Evolutionary conservation across 1,284 basidiomycete genomes (phyloP).

Genomic region (Papiliotrema fonsecae): DNA sequence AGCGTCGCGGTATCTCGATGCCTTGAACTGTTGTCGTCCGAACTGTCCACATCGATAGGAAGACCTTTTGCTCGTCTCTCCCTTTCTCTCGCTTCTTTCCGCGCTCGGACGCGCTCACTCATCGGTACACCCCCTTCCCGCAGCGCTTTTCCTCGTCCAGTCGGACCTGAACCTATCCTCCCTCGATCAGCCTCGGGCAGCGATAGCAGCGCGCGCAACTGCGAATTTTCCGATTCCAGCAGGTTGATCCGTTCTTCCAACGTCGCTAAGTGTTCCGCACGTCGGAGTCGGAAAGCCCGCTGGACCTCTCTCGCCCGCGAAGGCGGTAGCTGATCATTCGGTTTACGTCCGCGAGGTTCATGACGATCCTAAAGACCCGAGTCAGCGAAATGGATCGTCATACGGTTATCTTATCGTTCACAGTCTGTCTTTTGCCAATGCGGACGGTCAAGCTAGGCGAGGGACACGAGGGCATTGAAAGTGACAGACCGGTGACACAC

Average conservation of each 20-base stretch:
- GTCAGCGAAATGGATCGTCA: background rate
- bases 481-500: background rate
- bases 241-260: conserved; percentile 75
- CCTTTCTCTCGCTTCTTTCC: conserved; percentile 43
- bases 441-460: background rate
- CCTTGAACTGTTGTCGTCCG: conserved; percentile 8
- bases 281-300: conserved; percentile 81
- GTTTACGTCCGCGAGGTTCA: conserved; percentile 68
- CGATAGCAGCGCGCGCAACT: conserved; percentile 67
- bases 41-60: conserved; percentile 19
- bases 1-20: conserved; percentile 19
- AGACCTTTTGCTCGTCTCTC: conserved; percentile 33
- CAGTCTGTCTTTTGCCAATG: background rate
- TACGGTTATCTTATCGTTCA: too few relatives aligned
- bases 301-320: conserved; percentile 89
- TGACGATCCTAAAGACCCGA: conserved; percentile 33
- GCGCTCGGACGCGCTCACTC: conserved; percentile 46
- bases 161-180: conserved; percentile 47
- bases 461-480: background rate
- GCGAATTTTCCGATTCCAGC: conserved; percentile 77
- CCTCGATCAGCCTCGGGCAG: conserved; percentile 58
- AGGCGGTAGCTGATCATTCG: conserved; percentile 85
- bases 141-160: conserved; percentile 46
- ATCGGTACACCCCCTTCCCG: conserved; percentile 49
- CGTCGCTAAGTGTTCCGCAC: conserved; percentile 79